These are phyloP conservation scores for Maudiozyma turicensis DNA, from an alignment of 805 yeast species.

Conservation along the genomic window DNA sequence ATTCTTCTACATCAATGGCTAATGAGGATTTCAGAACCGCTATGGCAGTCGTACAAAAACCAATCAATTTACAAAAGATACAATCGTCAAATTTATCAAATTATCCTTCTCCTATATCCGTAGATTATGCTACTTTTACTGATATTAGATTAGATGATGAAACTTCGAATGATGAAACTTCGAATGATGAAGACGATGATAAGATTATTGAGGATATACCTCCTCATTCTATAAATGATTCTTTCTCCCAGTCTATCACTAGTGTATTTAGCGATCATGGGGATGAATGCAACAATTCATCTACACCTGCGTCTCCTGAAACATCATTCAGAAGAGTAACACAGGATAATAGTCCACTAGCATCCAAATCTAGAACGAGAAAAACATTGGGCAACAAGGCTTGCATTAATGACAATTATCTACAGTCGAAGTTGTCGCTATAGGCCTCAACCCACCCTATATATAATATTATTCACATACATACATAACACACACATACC, in stretches of 20 bases:
- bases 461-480: too few relatives aligned
- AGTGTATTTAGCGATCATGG: conserved; percentile 19
- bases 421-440: too few relatives aligned
- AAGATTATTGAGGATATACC: conserved; percentile 5
- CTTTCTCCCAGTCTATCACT: conserved; percentile 23
- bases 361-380: neutral
- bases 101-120: neutral
- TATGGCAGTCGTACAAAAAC: neutral
- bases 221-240: conserved; percentile 24
- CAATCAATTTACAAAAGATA: neutral
- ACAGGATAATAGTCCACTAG: neutral
- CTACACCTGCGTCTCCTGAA: neutral
- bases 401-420: too few relatives aligned
- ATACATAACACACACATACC: too few relatives aligned
- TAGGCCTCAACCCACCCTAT: too few relatives aligned
- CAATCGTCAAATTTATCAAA: neutral
- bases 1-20: neutral
- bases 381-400: too few relatives aligned
- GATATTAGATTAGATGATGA: conserved; percentile 2
- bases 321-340: neutral
- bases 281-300: neutral
- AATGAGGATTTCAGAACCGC: neutral
- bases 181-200: conserved; percentile 6
- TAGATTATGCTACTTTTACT: neutral
- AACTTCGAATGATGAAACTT: conserved; percentile 15